Percentiles rank a stretch among this genome's conserved stretches.
Conservation (phyloP, 208 protist genomes). For the Trichomonas tenax region DNA sequence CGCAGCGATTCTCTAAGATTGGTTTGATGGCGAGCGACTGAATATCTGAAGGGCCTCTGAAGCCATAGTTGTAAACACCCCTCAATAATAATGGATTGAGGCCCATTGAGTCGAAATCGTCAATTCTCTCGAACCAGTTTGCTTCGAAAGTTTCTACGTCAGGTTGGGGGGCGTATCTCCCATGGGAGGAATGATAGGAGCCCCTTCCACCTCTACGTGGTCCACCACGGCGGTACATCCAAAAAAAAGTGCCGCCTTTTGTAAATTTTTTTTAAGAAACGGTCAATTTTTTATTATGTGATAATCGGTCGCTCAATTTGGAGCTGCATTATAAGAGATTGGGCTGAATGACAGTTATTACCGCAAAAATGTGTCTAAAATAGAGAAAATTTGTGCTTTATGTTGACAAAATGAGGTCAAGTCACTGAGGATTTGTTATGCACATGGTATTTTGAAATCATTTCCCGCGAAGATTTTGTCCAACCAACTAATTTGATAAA, state of each 20-base stretch:
- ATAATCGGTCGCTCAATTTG: too few species aligned
- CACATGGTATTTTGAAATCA: too few species aligned
- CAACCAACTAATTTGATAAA: too few species aligned
- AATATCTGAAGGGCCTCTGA: conserved; percentile 88
- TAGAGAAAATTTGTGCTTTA: too few species aligned
- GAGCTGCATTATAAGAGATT: too few species aligned
- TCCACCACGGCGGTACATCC: not conserved
- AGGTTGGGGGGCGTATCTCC: not conserved
- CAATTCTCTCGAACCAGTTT: not conserved
- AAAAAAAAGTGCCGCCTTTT: not conserved
- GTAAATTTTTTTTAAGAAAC: too few species aligned
- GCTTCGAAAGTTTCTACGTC: not conserved
- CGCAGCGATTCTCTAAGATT: conserved; percentile 58
- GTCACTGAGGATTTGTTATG: too few species aligned
- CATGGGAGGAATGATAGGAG: not conserved
- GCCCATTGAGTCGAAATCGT: conserved; percentile 85
- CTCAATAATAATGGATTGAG: conserved; percentile 79
- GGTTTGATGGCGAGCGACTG: conserved; percentile 81
- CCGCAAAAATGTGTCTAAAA: too few species aligned
- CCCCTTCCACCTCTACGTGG: not conserved
- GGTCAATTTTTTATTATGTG: too few species aligned
- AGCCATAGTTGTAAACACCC: conserved; percentile 92
- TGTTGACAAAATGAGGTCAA: too few species aligned
- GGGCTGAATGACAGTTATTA: too few species aligned
- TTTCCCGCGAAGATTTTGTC: too few species aligned